These are phyloP conservation scores for Suillus tomentosus DNA, from an alignment of 768 basidiomycete genomes.

Conservation along the genomic window DNA sequence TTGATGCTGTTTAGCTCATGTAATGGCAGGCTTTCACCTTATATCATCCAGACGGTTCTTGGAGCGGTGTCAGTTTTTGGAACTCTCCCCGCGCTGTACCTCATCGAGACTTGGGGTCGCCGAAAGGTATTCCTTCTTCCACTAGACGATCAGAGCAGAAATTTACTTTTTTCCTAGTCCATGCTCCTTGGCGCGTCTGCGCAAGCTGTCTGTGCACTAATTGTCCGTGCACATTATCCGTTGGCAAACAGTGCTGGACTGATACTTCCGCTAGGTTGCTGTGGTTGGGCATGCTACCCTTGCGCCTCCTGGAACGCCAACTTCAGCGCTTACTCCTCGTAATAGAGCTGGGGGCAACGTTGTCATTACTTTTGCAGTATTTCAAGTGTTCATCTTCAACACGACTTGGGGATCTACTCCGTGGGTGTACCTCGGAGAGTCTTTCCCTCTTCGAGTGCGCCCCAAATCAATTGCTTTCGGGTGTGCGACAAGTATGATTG, in stretches of 20 bases:
- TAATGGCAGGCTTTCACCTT: slow-evolving; percentile 54
- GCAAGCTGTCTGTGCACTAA: slow-evolving; percentile 62
- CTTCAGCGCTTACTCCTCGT: slow-evolving; percentile 46
- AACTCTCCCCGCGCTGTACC: slow-evolving; percentile 65
- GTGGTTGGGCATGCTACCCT: slow-evolving; percentile 71
- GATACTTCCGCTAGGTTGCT: slow-evolving; percentile 48
- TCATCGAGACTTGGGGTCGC: slow-evolving; percentile 78
- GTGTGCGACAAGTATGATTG: slow-evolving; percentile 48
- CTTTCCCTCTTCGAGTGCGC: slow-evolving; percentile 79
- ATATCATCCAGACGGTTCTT: slow-evolving; percentile 74
- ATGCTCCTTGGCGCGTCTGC: slow-evolving; percentile 65
- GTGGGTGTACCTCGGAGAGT: slow-evolving; percentile 79
- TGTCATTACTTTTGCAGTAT: slow-evolving; percentile 72
- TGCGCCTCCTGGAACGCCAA: slow-evolving; percentile 52
- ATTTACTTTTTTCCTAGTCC: slow-evolving; percentile 40
- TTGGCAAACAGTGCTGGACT: not conserved
- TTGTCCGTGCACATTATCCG: slow-evolving; percentile 40
- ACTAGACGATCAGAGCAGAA: not conserved
- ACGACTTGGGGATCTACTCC: slow-evolving; percentile 80
- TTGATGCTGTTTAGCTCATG: not conserved
- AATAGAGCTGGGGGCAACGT: slow-evolving; percentile 65
- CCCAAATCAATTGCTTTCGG: slow-evolving; percentile 78
- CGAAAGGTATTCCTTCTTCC: slow-evolving; percentile 46
- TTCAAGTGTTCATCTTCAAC: slow-evolving; percentile 71
- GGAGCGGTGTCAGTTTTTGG: slow-evolving; percentile 75